Conservation (phyloP, 805 yeast genomes). For the Wickerhamiella cacticola region DNA sequence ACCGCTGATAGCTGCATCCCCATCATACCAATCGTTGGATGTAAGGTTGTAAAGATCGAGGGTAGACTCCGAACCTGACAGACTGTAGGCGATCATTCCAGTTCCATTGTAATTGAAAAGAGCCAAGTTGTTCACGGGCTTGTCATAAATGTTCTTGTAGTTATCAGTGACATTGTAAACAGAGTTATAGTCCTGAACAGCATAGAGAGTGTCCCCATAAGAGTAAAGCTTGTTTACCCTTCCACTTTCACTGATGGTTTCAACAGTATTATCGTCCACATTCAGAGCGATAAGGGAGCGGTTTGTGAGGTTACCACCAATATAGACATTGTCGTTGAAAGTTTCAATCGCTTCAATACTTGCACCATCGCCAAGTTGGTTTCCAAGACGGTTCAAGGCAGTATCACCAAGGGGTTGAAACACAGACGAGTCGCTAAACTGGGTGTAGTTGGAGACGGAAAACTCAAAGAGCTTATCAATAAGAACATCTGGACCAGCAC, state of each 20-base stretch:
- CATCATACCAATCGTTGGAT: slow-evolving; percentile 20
- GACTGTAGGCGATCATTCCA: slow-evolving; percentile 22
- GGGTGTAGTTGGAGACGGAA: slow-evolving; percentile 52
- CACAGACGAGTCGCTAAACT: slow-evolving; percentile 25
- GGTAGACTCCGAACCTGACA: slow-evolving; percentile 14
- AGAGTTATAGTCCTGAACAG: slow-evolving; percentile 5
- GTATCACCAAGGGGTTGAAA: slow-evolving; percentile 37
- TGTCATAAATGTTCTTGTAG: slow-evolving; percentile 15
- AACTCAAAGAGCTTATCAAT: slow-evolving; percentile 55
- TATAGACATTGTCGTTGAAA: slow-evolving; percentile 29
- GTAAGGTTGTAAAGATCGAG: slow-evolving; percentile 16
- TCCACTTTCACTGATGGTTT: background rate
- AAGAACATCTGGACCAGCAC: slow-evolving; percentile 32
- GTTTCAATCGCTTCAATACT: slow-evolving; percentile 30
- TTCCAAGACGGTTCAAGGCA: slow-evolving; percentile 32
- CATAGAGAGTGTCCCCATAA: background rate
- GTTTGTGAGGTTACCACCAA: slow-evolving; percentile 41
- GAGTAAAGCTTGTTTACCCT: slow-evolving; percentile 9
- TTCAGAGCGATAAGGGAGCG: slow-evolving; percentile 5
- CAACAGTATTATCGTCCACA: background rate
- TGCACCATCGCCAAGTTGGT: slow-evolving; percentile 32
- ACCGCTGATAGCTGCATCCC: slow-evolving; percentile 10
- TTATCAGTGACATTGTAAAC: slow-evolving; percentile 8
- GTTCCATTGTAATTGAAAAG: slow-evolving; percentile 23
- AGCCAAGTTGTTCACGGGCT: slow-evolving; percentile 16